Base-by-base conservation (phyloP, 148 eudicot species). In the Vaccinium vitisidaea region DNA sequence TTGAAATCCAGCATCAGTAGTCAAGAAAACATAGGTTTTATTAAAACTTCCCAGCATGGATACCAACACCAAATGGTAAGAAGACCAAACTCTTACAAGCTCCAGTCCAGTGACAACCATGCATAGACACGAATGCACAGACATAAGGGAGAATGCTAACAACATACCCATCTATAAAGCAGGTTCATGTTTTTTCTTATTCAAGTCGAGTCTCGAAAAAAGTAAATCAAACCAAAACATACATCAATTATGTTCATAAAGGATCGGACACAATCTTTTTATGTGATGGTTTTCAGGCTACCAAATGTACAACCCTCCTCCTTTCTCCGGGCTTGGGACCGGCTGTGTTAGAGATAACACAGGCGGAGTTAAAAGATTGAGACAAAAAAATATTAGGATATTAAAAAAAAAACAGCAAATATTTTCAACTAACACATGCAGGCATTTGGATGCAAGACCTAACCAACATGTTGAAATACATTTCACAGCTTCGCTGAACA, bases 321-420 rank as follows among this genome's bases (percentile, higher is more conserved):
- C 69, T 63, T 63, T 63, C 69, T 63, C 69, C 69, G 69, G 69
- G 69, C 69, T 63, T 63, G 69, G 69, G 69, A 63, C 69, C 69
- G 69, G 69, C 69, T 63, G 69, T 63, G 69, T 63, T 13, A 8
- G 2, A 63, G 69, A 63, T 59, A 59, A n/a, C 69, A 63, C 69
- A 63, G 69, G 69, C 69, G 69, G 69, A 63, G 69, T 63, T 63
- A 63, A 63, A 63, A 63, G 8, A 63, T 63, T 63, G 69, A n/a
- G 12, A 63, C 27, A 21, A 19, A 63, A 63, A 63, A 63, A 63
- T 13, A 63, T 61, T 10, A 65, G 71, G 14, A 65, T 2, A 65
- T 23, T 8, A 23, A 2, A 10, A 65, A 65, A 65, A 23, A 65
- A 23, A 65, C 3, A 43, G 14, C 2, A 65, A 23, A 65, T 63